phyloP scores from a whole-genome alignment of 352 stramenopile species.

The Discostella stelligera region DNA sequence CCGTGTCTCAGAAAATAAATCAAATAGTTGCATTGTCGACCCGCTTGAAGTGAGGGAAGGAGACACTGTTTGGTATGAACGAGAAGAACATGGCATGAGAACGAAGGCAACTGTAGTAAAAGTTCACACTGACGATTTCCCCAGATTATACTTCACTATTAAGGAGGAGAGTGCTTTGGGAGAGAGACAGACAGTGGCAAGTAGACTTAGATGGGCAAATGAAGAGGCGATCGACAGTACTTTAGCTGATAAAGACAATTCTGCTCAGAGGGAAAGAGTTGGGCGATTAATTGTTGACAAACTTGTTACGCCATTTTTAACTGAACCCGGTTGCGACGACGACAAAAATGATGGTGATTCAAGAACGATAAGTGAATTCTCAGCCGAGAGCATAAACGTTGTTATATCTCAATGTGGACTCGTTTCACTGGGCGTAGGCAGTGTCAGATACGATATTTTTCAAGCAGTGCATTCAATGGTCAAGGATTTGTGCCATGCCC shows the following conservation, averaged over 20 bases:
- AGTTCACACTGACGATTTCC: constrained; percentile 67
- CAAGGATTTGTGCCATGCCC: constrained; percentile 9
- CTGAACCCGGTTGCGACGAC: background rate
- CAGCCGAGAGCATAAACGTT: constrained; percentile 58
- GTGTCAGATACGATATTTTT: constrained; percentile 62
- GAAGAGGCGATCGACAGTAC: background rate
- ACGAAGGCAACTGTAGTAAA: constrained; percentile 56
- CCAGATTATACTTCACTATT: constrained; percentile 73
- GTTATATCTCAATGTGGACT: constrained; percentile 63
- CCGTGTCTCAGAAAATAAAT: background rate
- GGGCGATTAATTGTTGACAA: constrained; percentile 40
- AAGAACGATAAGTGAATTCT: constrained; percentile 12
- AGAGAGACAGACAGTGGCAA: constrained; percentile 69
- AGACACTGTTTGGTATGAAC: constrained; percentile 62
- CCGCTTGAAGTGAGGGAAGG: constrained; percentile 51
- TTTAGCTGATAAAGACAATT: background rate
- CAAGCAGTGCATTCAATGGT: constrained; percentile 51
- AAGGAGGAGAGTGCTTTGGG: constrained; percentile 22
- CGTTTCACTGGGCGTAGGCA: constrained; percentile 57
- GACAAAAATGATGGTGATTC: constrained; percentile 2
- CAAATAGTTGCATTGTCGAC: constrained; percentile 17
- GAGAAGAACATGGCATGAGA: constrained; percentile 32
- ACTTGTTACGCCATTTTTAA: constrained; percentile 34
- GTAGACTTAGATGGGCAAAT: constrained; percentile 51
- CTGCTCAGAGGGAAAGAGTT: constrained; percentile 17